A percentile compares a stretch with the other conserved stretches of the same genome.
Conservation (phyloP, 352 stramenopile species). For the Phytophthora crassamura region DNA sequence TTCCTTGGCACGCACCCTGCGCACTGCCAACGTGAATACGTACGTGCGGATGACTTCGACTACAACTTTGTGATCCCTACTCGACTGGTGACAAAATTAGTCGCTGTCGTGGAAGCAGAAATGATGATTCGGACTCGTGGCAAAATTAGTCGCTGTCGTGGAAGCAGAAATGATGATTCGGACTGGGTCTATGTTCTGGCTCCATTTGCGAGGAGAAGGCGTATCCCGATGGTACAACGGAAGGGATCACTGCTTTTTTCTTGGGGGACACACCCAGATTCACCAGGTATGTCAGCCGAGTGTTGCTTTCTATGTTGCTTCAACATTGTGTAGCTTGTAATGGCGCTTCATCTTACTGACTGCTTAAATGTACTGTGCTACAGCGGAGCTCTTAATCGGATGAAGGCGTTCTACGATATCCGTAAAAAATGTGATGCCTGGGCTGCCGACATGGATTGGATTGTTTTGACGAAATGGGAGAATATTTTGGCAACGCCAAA, state of each 20-base stretch:
- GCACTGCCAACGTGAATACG: background rate
- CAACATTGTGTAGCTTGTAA: slow-evolving; percentile 4
- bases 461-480: background rate
- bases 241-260: slow-evolving; percentile 13
- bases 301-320: slow-evolving; percentile 11
- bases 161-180: background rate
- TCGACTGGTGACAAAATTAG: background rate
- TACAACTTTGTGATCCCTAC: slow-evolving; percentile 16
- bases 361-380: background rate
- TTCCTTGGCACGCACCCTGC: slow-evolving; percentile 1
- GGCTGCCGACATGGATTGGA: background rate
- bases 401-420: slow-evolving; percentile 12
- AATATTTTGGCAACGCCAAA: background rate
- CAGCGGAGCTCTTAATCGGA: background rate
- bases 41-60: background rate
- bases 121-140: background rate
- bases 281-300: slow-evolving; percentile 7
- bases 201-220: too few species aligned
- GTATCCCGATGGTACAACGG: slow-evolving; percentile 2
- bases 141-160: slow-evolving; percentile 1
- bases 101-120: slow-evolving; percentile 2
- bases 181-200: too few species aligned
- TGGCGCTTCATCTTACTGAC: background rate
- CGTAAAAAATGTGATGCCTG: background rate
- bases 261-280: background rate